These are phyloP conservation scores for Diaporthe longicolla DNA, from an alignment of 2,329 filamentous ascomycete species.

Conservation along the genomic window DNA sequence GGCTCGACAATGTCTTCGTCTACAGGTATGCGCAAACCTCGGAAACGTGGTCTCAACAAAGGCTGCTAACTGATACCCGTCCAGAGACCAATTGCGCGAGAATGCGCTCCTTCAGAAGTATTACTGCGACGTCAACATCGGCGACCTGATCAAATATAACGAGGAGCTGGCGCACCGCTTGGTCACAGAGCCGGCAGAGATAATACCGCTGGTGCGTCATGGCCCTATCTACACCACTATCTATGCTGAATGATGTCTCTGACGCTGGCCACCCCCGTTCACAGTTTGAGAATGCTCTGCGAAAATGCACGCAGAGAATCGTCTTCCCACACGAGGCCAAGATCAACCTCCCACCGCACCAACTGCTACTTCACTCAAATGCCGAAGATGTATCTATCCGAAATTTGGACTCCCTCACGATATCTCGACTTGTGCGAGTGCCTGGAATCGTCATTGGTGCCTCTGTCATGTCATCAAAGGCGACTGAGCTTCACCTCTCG, in stretches of 20 bases:
- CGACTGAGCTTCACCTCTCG: slow-evolving; percentile 86
- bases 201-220: slow-evolving; percentile 86
- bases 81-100: slow-evolving; percentile 92
- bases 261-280: slow-evolving; percentile 17
- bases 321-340: slow-evolving; percentile 83
- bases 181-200: slow-evolving; percentile 89
- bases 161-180: slow-evolving; percentile 94
- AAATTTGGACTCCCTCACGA: slow-evolving; percentile 91
- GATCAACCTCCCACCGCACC: slow-evolving; percentile 86
- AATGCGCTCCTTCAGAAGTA: slow-evolving; percentile 96
- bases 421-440: slow-evolving; percentile 94
- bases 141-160: slow-evolving; percentile 95
- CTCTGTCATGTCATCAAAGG: slow-evolving; percentile 96
- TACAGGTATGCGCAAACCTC: slow-evolving; percentile 78
- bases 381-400: slow-evolving; percentile 93
- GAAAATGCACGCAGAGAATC: slow-evolving; percentile 92
- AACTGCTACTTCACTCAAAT: slow-evolving; percentile 93
- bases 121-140: slow-evolving; percentile 96
- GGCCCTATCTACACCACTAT: neutral
- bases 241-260: neutral
- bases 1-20: slow-evolving; percentile 93
- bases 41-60: too few relatives aligned
- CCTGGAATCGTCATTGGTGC: slow-evolving; percentile 98
- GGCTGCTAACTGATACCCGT: slow-evolving; percentile 39
- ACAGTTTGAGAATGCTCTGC: slow-evolving; percentile 91